Percentiles rank a stretch among this genome's conserved stretches.
Evolutionary conservation across 163 green algal species (phyloP).

Genomic region (Picocystis sp.): DNA sequence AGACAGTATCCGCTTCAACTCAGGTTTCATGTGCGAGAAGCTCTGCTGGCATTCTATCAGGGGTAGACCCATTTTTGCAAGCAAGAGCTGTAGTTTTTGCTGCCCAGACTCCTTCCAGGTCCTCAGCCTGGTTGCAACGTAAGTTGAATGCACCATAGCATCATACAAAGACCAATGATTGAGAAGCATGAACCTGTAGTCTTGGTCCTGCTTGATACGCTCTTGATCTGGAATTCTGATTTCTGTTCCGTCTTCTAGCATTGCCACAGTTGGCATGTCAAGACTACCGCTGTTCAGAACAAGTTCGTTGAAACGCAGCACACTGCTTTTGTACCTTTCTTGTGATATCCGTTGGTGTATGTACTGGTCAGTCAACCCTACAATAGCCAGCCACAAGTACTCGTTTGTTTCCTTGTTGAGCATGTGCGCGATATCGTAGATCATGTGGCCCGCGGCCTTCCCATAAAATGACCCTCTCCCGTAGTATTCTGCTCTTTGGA

Average conservation of each 20-base stretch:
- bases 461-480: constrained; percentile 46
- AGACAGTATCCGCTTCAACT: constrained; percentile 5
- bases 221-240: constrained; percentile 6
- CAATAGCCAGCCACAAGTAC: constrained; percentile 53
- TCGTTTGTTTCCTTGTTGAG: constrained; percentile 41
- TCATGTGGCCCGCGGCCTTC: constrained; percentile 43
- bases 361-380: constrained; percentile 73
- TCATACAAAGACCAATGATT: constrained; percentile 73
- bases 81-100: constrained; percentile 15
- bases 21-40: constrained; percentile 19
- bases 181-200: constrained; percentile 50
- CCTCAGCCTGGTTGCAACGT: constrained; percentile 52
- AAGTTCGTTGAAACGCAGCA: constrained; percentile 4
- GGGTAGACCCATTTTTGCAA: constrained; percentile 21
- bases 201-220: constrained; percentile 15
- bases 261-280: background rate
- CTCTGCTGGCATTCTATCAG: constrained; percentile 18
- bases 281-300: constrained; percentile 7
- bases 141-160: constrained; percentile 46
- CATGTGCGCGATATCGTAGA: constrained; percentile 37
- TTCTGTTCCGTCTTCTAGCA: constrained; percentile 8
- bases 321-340: constrained; percentile 30
- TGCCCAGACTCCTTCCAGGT: constrained; percentile 35
- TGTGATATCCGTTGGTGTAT: constrained; percentile 49
- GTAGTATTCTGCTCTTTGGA: constrained; percentile 33